Conservation (phyloP, 192 early-diverging fungal genomes). For the Backusella australiensis region DNA sequence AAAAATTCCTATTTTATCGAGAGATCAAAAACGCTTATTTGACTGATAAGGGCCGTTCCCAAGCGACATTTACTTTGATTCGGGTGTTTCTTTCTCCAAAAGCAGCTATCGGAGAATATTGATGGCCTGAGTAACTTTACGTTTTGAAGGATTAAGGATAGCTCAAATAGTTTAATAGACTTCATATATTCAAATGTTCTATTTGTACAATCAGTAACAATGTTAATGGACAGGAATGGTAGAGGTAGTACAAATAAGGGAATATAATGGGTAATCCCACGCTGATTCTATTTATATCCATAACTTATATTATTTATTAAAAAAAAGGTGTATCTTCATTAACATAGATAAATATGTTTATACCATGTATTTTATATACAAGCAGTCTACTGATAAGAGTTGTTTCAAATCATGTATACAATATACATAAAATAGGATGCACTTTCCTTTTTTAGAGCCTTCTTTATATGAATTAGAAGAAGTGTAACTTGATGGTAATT, state of each 20-base stretch:
- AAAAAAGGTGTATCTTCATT: background rate
- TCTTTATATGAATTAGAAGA: background rate
- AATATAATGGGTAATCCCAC: background rate
- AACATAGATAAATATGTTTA: background rate
- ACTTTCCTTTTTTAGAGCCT: background rate
- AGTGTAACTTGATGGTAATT: background rate
- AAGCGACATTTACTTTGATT: no score
- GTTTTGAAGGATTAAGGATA: background rate
- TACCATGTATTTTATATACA: background rate
- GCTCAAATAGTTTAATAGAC: background rate
- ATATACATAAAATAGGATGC: background rate
- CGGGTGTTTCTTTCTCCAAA: background rate
- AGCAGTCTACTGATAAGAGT: background rate
- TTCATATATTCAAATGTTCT: background rate
- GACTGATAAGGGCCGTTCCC: background rate
- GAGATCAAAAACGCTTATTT: background rate
- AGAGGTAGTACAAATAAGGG: background rate
- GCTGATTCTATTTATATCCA: background rate
- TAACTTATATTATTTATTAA: background rate
- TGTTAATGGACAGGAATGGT: background rate
- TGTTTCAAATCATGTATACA: background rate
- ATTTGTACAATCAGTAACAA: background rate
- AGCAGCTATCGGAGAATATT: no score
- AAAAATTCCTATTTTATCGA: background rate
- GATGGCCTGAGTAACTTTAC: background rate